Evolutionary conservation across 78 protist species (phyloP).

Genomic region (Fonticula alba): DNA sequence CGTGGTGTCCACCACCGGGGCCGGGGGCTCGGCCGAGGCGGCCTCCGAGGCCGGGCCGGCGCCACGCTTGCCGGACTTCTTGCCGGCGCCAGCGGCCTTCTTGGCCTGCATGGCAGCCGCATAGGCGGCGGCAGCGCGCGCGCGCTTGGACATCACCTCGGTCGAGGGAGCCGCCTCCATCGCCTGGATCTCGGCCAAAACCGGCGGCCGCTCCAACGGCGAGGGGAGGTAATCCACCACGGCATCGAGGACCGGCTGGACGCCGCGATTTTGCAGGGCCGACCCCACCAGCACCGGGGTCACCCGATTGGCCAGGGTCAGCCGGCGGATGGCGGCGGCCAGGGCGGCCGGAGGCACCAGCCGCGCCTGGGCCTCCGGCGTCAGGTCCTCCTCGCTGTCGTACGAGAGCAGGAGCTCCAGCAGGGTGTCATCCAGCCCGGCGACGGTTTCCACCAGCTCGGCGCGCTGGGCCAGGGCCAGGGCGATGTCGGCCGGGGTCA

Average conservation of each 20-base stretch:
- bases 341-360: no score
- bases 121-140: not conserved
- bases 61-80: not conserved
- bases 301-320: not conserved
- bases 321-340: not conserved
- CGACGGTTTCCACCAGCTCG: not conserved
- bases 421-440: not conserved
- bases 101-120: not conserved
- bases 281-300: slow-evolving; percentile 49
- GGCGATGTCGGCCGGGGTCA: not conserved
- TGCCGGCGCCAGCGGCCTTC: not conserved
- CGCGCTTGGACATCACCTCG: not conserved
- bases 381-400: not conserved
- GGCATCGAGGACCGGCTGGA: slow-evolving; percentile 74
- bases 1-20: not conserved
- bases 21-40: no score
- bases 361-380: not conserved
- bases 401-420: not conserved
- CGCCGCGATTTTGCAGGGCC: slow-evolving; percentile 52
- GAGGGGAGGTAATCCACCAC: slow-evolving; percentile 66
- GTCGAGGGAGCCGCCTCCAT: no score
- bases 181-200: no score
- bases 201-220: slow-evolving; percentile 42
- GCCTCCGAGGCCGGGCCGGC: not conserved
- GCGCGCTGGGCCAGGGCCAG: not conserved